Evolutionary conservation across 805 yeast genomes (phyloP).

Genomic region (Teunomyces lycoperdinae): DNA sequence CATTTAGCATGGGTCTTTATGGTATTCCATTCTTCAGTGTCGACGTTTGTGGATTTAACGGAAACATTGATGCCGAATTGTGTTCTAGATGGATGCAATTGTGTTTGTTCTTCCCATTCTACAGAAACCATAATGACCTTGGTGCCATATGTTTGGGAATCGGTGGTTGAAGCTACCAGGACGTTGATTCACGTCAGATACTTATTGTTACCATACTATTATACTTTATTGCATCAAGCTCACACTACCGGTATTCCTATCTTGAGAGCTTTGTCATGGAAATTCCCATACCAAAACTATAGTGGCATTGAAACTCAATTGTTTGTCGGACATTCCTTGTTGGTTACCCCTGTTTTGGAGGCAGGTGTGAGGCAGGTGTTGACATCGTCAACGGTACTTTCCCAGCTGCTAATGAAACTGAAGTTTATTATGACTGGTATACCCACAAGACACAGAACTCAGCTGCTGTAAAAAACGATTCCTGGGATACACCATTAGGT

Average conservation of each 20-base stretch:
- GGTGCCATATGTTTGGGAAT: conserved; percentile 25
- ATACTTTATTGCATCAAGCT: conserved; percentile 21
- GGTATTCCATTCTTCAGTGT: conserved; percentile 28
- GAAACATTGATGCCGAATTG: conserved; percentile 23
- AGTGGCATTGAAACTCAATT: conserved; percentile 20
- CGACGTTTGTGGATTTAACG: conserved; percentile 24
- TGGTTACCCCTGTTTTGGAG: conserved; percentile 25
- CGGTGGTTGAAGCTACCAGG: conserved; percentile 24
- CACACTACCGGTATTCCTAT: conserved; percentile 21
- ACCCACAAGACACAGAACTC: conserved; percentile 14
- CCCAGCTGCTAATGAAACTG: conserved; percentile 17
- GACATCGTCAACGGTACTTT: conserved; percentile 17
- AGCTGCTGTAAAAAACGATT: conserved; percentile 17
- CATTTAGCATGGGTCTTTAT: conserved; percentile 19
- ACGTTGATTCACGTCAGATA: conserved; percentile 34
- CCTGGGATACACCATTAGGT: conserved; percentile 23
- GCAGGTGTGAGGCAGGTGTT: conserved; percentile 23
- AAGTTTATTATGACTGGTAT: conserved; percentile 26
- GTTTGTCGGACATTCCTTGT: conserved; percentile 23
- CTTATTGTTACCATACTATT: conserved; percentile 27
- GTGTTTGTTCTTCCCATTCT: conserved; percentile 34
- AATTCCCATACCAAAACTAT: conserved; percentile 18
- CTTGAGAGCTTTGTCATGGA: conserved; percentile 21
- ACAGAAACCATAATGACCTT: conserved; percentile 28
- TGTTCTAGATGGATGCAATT: conserved; percentile 33